Percentiles rank a stretch among this genome's conserved stretches.
Evolutionary conservation across 2,329 filamentous ascomycete species (phyloP).

Genomic region (Beauveria scarabaeidicola): DNA sequence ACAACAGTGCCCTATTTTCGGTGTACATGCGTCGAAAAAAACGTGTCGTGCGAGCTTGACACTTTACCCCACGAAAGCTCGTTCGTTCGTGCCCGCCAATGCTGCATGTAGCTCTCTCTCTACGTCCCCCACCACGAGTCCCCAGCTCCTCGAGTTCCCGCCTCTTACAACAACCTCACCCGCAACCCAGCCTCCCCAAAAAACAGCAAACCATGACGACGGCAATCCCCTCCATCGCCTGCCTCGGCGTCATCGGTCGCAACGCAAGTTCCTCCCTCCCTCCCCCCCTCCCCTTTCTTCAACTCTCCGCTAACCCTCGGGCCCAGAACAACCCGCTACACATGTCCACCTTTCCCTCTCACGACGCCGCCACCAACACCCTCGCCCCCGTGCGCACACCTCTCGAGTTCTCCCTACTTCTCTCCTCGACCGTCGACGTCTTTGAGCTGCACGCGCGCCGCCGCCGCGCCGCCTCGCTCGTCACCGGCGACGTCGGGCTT

Average conservation of each 20-base stretch:
- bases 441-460: constrained; percentile 75
- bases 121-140: neutral
- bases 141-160: neutral
- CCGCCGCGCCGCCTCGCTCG: constrained; percentile 26
- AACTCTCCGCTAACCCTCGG: neutral
- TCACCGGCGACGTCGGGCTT: constrained; percentile 80
- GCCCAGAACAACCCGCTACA: constrained; percentile 89
- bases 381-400: constrained; percentile 54
- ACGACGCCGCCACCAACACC: constrained; percentile 47
- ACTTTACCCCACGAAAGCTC: no score
- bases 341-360: constrained; percentile 77
- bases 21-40: neutral
- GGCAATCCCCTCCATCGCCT: constrained; percentile 73
- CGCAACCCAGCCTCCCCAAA: neutral
- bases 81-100: neutral
- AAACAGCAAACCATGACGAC: constrained; percentile 40
- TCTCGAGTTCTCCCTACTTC: constrained; percentile 86
- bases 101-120: neutral
- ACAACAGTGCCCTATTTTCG: neutral
- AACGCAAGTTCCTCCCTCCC: constrained; percentile 50
- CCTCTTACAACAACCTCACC: constrained; percentile 1
- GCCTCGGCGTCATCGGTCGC: constrained; percentile 87
- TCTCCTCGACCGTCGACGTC: constrained; percentile 86
- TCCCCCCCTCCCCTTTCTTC: neutral
- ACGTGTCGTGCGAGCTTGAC: no score